Conservation (phyloP, 164 flowering plant species). For the Platanus orientalis region DNA sequence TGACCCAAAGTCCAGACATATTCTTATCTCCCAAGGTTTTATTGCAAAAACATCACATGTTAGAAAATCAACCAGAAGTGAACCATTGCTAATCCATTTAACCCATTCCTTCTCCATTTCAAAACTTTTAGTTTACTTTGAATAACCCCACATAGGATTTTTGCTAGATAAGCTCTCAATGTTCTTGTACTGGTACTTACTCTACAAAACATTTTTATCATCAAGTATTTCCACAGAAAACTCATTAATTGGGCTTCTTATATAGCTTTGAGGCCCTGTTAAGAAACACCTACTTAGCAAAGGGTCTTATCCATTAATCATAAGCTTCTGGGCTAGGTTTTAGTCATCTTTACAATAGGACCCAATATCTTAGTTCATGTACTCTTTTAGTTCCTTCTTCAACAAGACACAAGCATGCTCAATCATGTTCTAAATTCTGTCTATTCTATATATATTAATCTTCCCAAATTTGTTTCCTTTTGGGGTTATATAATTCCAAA, state of each 20-base stretch:
- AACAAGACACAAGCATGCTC: too few species aligned
- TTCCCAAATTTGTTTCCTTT: too few species aligned
- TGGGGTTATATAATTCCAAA: slow-evolving; percentile 77
- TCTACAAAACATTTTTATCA: slow-evolving; percentile 73
- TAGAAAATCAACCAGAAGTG: slow-evolving; percentile 48
- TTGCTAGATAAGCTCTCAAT: slow-evolving; percentile 64
- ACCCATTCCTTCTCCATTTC: slow-evolving; percentile 82
- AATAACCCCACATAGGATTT: slow-evolving; percentile 55
- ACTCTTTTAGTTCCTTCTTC: slow-evolving; percentile 10
- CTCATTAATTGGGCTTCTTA: slow-evolving; percentile 65
- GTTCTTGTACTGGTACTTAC: slow-evolving; percentile 60
- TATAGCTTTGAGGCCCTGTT: slow-evolving; percentile 76
- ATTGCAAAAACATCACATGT: slow-evolving; percentile 55
- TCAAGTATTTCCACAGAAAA: slow-evolving; percentile 78
- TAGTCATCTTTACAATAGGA: slow-evolving; percentile 89
- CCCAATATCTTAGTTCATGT: slow-evolving; percentile 86
- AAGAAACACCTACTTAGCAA: slow-evolving; percentile 83
- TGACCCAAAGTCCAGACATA: slow-evolving; percentile 70
- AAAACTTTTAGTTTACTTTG: slow-evolving; percentile 76
- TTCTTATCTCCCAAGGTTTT: slow-evolving; percentile 76
- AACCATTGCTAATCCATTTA: slow-evolving; percentile 59
- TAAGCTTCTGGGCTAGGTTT: slow-evolving; percentile 78
- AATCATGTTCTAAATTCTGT: too few species aligned
- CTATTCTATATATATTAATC: too few species aligned
- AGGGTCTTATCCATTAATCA: slow-evolving; percentile 85